Base-by-base conservation (phyloP, 1,139 yeast genomes). In the Fermentozyma sake region DNA sequence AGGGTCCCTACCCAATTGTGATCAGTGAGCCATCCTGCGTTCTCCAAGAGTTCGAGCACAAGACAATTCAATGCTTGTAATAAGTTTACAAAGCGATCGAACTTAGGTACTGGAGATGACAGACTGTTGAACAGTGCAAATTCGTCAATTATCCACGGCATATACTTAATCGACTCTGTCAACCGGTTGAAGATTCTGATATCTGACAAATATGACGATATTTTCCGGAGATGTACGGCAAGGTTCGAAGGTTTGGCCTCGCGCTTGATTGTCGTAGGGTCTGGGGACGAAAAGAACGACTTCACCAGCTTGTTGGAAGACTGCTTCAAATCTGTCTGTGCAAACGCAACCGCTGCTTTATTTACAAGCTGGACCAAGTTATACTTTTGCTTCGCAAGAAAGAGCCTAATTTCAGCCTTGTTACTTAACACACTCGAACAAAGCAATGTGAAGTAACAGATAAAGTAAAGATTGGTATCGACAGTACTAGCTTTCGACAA, bases 11-110 rank as follows among this genome's bases (percentile, higher is more conserved):
- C 56, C 74, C 76, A 73, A 37, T 68, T 60, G 42, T 73, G 79
- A 26, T 72, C 78, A 3, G 73, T 65, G 22, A 69, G 52, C 72
- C 77, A 74, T 2, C 78, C 79, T n/a, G 68, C 65, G 32, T 73
- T 72, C 40, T 74, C 80, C 23, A 73, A 50, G 5, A 72, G 55
- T 44, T 74, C 79, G 37, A 67, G 54, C 4, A 62, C 51, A 27
- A 66, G 51, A 37, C 72, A 66, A 34, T 66, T 66, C 31, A 67
- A 35, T 3, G 72, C 52, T 41, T 67, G 72, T 16, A 57, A 41
- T 20, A 65, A 51, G 37, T 65, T 65, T 33, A 67, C 38, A 24
- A 63, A 44, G 14, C 71, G 42, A 37, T 63, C 58, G 5, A 55
- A 29, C 22, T 41, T 46, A 0, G 70, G 61, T 2, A 40, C 48